Evolutionary conservation across 768 basidiomycete genomes (phyloP), one percentile per base, ranked within the genome.

Genomic region (Candolleomyces eurysporus): DNA sequence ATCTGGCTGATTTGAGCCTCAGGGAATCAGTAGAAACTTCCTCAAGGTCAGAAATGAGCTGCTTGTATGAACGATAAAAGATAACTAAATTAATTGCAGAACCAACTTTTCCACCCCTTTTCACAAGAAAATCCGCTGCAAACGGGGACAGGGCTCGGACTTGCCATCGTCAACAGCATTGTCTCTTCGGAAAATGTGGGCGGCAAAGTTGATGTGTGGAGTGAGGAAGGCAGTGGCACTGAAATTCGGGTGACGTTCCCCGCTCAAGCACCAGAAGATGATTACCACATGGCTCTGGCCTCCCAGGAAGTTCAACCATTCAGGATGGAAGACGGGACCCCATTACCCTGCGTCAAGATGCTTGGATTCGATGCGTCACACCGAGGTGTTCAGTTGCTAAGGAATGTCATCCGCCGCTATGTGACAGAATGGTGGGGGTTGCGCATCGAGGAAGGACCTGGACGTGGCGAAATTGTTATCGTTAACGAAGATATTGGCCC

Each of bases 71-170:
- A 56, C 5, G n/a, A 46, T 14, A 11, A 30, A 52, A 48, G 26
- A 30, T 14, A n/a, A 17, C 14, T 57, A 19, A 36, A 30, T 36
- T 45, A 39, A 36, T 48, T 46, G 61, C 65, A 91, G 90, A 94
- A 97, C 67, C 92, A 96, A 75, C 79, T 98, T 5, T 98, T 97
- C 78, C 96, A 96, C 66, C 96, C 96, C 0, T 98, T 98, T 76
- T 94, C 94, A 0, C 96, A 98, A 77, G 96, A 97, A 73, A 96
- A 96, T 66, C 94, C 95, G 0, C 72, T 96, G 5, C 94, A 96
- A 68, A 88, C 93, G 1, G 95, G 95, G 1, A 97, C 95, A 1
- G 96, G 95, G 5, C 83, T 98, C 8, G 96, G 96, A 10, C 85
- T 97, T 22, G 95, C 96, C 36, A 97, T 98, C 65, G 96, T 97